Percentiles rank a stretch among this genome's conserved stretches.
Evolutionary conservation across 1,139 yeast species (phyloP).

Genomic region (Protomyces lactucae-debilis): DNA sequence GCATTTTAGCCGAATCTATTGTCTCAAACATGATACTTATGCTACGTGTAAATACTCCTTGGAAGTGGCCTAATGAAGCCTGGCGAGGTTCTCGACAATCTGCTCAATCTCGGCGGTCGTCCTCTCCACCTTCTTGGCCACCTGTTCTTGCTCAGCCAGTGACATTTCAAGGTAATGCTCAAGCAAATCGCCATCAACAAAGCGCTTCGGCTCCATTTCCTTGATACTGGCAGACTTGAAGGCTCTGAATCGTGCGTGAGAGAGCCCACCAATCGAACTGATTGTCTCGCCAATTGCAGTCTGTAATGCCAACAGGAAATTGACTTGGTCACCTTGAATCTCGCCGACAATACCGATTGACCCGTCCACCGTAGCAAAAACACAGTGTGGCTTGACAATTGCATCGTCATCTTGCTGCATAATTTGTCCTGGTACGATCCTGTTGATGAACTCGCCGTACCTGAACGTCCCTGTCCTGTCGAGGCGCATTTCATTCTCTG

Average conservation of each 20-base stretch:
- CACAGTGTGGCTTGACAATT: constrained; percentile 30
- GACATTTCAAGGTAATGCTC: constrained; percentile 32
- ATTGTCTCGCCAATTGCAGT: constrained; percentile 29
- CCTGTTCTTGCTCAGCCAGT: constrained; percentile 26
- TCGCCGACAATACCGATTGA: constrained; percentile 32
- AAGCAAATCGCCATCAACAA: constrained; percentile 34
- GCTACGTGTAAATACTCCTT: too few relatives aligned
- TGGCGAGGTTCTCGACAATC: constrained; percentile 31
- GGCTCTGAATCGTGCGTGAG: constrained; percentile 30
- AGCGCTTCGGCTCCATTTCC: constrained; percentile 30
- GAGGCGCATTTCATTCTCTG: constrained; percentile 26
- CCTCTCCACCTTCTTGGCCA: constrained; percentile 29
- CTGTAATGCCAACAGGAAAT: constrained; percentile 31
- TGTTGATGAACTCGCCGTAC: constrained; percentile 33
- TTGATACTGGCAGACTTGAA: constrained; percentile 27
- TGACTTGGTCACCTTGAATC: constrained; percentile 28
- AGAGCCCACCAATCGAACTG: constrained; percentile 30
- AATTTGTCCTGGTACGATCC: constrained; percentile 28
- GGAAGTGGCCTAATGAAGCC: constrained; percentile 25
- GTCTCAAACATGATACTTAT: too few relatives aligned
- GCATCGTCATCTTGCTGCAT: constrained; percentile 11
- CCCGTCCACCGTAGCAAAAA: constrained; percentile 34
- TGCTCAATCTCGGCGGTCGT: constrained; percentile 29
- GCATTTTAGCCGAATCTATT: too few relatives aligned
- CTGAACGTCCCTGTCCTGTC: constrained; percentile 29